These are phyloP conservation scores for Fusarium sp. DNA, from an alignment of 2,329 filamentous ascomycete species.

Conservation along the genomic window DNA sequence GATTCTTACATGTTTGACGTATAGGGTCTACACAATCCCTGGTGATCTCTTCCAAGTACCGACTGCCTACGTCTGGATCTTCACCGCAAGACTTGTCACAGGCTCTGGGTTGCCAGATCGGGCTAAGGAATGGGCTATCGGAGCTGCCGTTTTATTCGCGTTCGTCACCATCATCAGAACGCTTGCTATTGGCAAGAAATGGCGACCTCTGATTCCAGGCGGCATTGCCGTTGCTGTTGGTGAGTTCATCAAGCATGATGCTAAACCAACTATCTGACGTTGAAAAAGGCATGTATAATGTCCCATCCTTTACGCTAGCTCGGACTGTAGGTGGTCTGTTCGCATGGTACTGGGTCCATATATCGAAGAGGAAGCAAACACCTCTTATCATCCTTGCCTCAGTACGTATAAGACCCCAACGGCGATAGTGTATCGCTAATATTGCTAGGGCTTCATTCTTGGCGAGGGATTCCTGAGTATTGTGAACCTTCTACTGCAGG, in stretches of 20 bases:
- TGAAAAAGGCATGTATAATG: constrained; percentile 88
- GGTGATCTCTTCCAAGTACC: constrained; percentile 93
- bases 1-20: constrained; percentile 13
- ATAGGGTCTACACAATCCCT: constrained; percentile 85
- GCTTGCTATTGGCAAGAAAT: constrained; percentile 64
- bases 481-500: constrained; percentile 85
- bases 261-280: constrained; percentile 16
- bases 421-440: constrained; percentile 14
- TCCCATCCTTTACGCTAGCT: constrained; percentile 93
- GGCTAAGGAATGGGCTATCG: constrained; percentile 82
- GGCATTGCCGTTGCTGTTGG: constrained; percentile 96
- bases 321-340: constrained; percentile 80
- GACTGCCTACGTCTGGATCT: constrained; percentile 96
- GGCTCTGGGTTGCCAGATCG: constrained; percentile 87
- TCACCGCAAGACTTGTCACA: constrained; percentile 92
- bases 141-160: constrained; percentile 79
- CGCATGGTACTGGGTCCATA: constrained; percentile 80
- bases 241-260: constrained; percentile 49
- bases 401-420: constrained; percentile 53
- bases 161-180: constrained; percentile 77
- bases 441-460: constrained; percentile 79
- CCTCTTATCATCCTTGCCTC: constrained; percentile 88
- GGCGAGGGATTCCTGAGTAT: constrained; percentile 94
- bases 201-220: constrained; percentile 84
- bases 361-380: constrained; percentile 68